Base-by-base conservation (phyloP, 2,329 filamentous ascomycete genomes). In the Mycosphaerella arachidis region DNA sequence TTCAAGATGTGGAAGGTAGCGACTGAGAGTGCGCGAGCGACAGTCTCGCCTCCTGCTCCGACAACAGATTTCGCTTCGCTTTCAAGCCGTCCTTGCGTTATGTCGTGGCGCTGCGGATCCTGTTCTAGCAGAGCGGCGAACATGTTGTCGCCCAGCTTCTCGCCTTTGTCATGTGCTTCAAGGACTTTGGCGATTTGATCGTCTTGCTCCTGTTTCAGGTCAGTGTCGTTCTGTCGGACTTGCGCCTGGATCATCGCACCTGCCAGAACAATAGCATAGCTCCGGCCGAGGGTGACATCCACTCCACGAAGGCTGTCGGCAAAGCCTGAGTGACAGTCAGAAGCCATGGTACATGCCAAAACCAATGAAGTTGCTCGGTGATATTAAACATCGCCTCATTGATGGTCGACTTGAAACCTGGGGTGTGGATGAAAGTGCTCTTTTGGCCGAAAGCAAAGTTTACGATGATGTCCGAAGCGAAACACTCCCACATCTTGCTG, bases 401-500 rank as follows among this genome's bases (percentile, higher is more conserved):
- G 18, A 55, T 20, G 8, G 20, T 20, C n/a, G 40, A 55, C 12
- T 55, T 16, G 29, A 55, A 55, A 1, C 30, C 40, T 18, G 53
- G 35, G 7, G 24, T 16, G 4, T 46, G 33, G 27, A 55, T 55
- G 20, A 55, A 30, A 30, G 29, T 27, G 33, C 29, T n/a, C 7
- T 46, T 8, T 5, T 37, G 35, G 12, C 8, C 35, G 37, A 55
- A 55, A 8, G 35, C 24, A 24, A 45, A 46, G 18, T 27, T n/a
- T 9, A 18, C n/a, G 27, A 46, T 46, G 16, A 16, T 45, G 29
- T 55, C 53, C 3, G 53, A 45, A 12, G 37, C 29, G 12, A 24
- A 46, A 18, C 53, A 55, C n/a, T 40, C 40, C 53, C 53, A 55
- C 40, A 55, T 55, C 3, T 46, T 46, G 10, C 43, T 46, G 4